A percentile compares a stretch with the other conserved stretches of the same genome.
These are phyloP conservation scores for Penicillium samsonianum DNA, from an alignment of 495 filamentous ascomycete genomes.

Conservation along the genomic window DNA sequence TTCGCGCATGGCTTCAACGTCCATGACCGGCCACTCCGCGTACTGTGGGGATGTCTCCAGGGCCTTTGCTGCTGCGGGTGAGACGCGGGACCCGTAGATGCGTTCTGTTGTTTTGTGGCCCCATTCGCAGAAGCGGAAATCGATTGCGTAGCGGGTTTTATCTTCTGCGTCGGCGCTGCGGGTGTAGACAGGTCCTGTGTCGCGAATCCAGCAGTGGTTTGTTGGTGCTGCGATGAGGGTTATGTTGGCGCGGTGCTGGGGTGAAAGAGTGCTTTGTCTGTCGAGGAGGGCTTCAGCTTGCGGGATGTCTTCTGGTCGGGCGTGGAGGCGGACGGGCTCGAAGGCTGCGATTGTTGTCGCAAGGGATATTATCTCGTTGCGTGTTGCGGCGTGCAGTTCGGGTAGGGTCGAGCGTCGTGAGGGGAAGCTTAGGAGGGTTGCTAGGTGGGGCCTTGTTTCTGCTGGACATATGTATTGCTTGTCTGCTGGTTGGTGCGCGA, in stretches of 20 bases:
- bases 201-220: conserved; percentile 41
- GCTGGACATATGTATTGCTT: conserved; percentile 28
- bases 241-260: conserved; percentile 15
- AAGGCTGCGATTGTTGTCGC: conserved; percentile 35
- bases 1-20: conserved; percentile 16
- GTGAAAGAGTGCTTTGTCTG: not conserved
- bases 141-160: conserved; percentile 27
- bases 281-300: conserved; percentile 24
- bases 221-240: conserved; percentile 25
- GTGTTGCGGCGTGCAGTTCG: conserved; percentile 24
- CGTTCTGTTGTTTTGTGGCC: conserved; percentile 26
- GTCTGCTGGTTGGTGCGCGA: conserved; percentile 9
- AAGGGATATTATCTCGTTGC: conserved; percentile 33
- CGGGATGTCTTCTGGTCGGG: conserved; percentile 27
- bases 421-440: conserved; percentile 40
- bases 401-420: conserved; percentile 31
- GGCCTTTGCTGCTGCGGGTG: conserved; percentile 10
- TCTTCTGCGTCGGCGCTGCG: conserved; percentile 15
- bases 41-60: not conserved
- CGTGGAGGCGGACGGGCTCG: conserved; percentile 38
- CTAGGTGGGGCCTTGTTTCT: conserved; percentile 31
- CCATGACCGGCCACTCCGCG: conserved; percentile 28
- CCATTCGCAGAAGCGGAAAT: conserved; percentile 41
- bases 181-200: conserved; percentile 40
- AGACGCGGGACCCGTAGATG: conserved; percentile 21